These are phyloP conservation scores for Apostasia shenzhenica DNA, from an alignment of 106 monocot species.

Conservation along the genomic window DNA sequence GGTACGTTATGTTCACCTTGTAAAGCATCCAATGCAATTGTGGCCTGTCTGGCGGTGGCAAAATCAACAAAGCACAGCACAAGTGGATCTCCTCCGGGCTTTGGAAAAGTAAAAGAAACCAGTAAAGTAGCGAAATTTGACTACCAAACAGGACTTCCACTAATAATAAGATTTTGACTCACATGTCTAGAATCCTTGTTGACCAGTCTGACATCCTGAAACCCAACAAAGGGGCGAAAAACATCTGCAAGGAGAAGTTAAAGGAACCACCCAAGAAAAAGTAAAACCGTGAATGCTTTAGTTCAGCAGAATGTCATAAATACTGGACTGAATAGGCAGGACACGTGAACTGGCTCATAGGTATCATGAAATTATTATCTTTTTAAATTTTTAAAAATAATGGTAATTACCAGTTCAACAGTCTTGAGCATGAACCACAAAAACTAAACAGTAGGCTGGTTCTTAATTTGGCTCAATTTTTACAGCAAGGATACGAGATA, in stretches of 20 bases:
- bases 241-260: conserved; percentile 37
- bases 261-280: conserved; percentile 20
- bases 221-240: conserved; percentile 66
- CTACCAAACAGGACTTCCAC: not conserved
- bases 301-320: too few species aligned
- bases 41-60: conserved; percentile 29
- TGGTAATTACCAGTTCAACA: too few species aligned
- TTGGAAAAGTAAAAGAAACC: not conserved
- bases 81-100: conserved; percentile 39
- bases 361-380: too few species aligned
- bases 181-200: conserved; percentile 53
- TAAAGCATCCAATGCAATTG: conserved; percentile 50
- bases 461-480: not conserved
- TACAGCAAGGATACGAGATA: conserved; percentile 67
- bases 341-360: too few species aligned
- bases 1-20: conserved; percentile 34
- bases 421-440: too few species aligned
- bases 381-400: too few species aligned
- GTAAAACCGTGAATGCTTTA: not conserved
- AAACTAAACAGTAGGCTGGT: too few species aligned
- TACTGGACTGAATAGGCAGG: too few species aligned
- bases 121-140: not conserved
- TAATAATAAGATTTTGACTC: conserved; percentile 9
- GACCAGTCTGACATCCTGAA: conserved; percentile 62
- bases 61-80: conserved; percentile 71